Base-by-base conservation (phyloP, 805 yeast species). In the Pichia thaimueangensis region DNA sequence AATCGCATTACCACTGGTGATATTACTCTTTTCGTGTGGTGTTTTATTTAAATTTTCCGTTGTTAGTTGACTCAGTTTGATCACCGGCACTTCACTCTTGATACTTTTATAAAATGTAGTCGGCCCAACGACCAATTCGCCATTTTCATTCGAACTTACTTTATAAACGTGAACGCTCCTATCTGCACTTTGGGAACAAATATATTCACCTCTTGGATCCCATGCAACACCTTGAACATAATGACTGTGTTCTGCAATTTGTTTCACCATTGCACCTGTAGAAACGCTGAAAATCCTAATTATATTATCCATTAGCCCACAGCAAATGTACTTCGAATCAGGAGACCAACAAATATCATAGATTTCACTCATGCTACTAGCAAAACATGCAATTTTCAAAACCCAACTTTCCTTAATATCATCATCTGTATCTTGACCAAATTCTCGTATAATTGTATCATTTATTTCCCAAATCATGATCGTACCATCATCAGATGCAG, bases 291-390 rank as follows among this genome's bases (percentile, higher is more conserved):
- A 86, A 0, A 91, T 70, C 36, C 95, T 68, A 10, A 88, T 75
- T 7, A 78, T 70, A 54, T 87, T 86, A 62, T 93, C 97, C 86
- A 91, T 87, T 13, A 95, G 81, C 1, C 96, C 97, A 6, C 93
- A 78, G n/a, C 85, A 78, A 23, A 93, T 69, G 56, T 73, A 82
- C 45, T 68, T 70, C 1, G 83, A 78, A 55, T 84, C 84, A 0
- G 97, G 96, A 2, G 95, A 84, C 98, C 98, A 93, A 17, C 86
- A 76, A 3, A 93, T 60, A 59, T 93, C 98, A 61, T 91, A 89
- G 30, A 93, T 80, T 60, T 93, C 98, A 30, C 85, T 73, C 9
- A 75, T 63, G 3, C 80, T 73, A 12, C 55, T 45, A 3, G 76
- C 64, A 27, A 86, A 65, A 50, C 80, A 71, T 8, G 80, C 73